Percentiles rank a stretch among this genome's conserved stretches.
These are phyloP conservation scores for Hevea brasiliensis DNA, from an alignment of 345 rosid genomes.

Conservation along the genomic window DNA sequence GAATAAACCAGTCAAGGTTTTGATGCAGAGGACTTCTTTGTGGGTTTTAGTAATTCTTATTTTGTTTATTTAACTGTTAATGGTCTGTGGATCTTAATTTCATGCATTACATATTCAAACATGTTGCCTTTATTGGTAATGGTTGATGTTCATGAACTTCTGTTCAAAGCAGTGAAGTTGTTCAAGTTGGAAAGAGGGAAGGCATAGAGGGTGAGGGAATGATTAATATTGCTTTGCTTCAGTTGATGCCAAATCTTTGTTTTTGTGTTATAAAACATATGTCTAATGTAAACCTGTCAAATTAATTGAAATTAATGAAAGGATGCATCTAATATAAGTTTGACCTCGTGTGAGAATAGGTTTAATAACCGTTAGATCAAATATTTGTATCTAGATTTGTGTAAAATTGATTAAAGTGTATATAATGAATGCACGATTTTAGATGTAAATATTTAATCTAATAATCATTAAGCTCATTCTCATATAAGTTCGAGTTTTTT, in stretches of 20 bases:
- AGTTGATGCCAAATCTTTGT: neutral
- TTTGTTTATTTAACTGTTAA: neutral
- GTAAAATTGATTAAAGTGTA: no score
- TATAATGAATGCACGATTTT: no score
- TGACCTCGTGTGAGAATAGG: no score
- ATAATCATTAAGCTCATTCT: no score
- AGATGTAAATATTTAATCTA: no score
- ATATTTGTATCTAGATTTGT: no score
- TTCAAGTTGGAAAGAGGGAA: neutral
- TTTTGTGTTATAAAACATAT: neutral
- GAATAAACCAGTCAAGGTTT: neutral
- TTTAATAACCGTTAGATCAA: no score
- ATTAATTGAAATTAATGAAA: neutral
- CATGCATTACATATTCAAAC: neutral
- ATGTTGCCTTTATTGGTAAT: neutral
- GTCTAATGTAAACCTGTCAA: neutral
- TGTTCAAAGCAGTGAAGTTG: neutral
- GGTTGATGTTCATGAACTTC: neutral
- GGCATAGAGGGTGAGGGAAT: neutral
- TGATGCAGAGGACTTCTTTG: neutral
- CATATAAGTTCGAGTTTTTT: no score
- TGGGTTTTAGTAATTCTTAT: neutral
- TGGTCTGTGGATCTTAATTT: no score
- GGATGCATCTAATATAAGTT: no score
- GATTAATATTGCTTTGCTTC: neutral